A percentile compares a stretch with the other conserved stretches of the same genome.
These are phyloP conservation scores for Quillaja saponaria DNA, from an alignment of 306 rosid genomes.

Conservation along the genomic window DNA sequence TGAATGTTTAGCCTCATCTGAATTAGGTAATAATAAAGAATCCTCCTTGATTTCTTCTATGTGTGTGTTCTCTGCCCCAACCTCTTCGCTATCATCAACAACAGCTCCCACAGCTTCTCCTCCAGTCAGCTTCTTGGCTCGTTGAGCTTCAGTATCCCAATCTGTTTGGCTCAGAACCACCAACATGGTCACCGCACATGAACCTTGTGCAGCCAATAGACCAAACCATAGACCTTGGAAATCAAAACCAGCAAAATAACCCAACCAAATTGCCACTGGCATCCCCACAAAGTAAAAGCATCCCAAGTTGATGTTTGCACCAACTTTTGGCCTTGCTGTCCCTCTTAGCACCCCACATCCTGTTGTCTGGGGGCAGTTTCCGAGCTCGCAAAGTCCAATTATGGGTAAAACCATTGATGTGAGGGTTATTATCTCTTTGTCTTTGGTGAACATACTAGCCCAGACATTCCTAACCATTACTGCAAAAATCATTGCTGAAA, in stretches of 20 bases:
- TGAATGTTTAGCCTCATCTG: slow-evolving; percentile 36
- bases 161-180: slow-evolving; percentile 64
- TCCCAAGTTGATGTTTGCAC: slow-evolving; percentile 77
- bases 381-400: slow-evolving; percentile 87
- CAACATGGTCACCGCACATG: slow-evolving; percentile 82
- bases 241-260: slow-evolving; percentile 65
- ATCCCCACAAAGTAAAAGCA: slow-evolving; percentile 86
- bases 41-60: slow-evolving; percentile 41
- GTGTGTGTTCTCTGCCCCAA: slow-evolving; percentile 35
- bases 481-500: slow-evolving; percentile 60
- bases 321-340: slow-evolving; percentile 84
- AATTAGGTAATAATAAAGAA: slow-evolving; percentile 30
- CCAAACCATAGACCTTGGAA: slow-evolving; percentile 89
- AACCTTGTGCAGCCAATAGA: slow-evolving; percentile 82
- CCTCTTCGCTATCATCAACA: slow-evolving; percentile 37
- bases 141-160: slow-evolving; percentile 71
- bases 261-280: slow-evolving; percentile 74
- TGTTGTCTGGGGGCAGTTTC: slow-evolving; percentile 93
- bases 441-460: slow-evolving; percentile 79
- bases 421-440: slow-evolving; percentile 54
- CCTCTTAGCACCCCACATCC: slow-evolving; percentile 95
- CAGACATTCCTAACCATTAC: slow-evolving; percentile 63
- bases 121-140: slow-evolving; percentile 61
- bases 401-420: slow-evolving; percentile 82
- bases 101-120: slow-evolving; percentile 19